Conservation (phyloP, 2,329 filamentous ascomycete genomes). For the Trichoderma sp. region DNA sequence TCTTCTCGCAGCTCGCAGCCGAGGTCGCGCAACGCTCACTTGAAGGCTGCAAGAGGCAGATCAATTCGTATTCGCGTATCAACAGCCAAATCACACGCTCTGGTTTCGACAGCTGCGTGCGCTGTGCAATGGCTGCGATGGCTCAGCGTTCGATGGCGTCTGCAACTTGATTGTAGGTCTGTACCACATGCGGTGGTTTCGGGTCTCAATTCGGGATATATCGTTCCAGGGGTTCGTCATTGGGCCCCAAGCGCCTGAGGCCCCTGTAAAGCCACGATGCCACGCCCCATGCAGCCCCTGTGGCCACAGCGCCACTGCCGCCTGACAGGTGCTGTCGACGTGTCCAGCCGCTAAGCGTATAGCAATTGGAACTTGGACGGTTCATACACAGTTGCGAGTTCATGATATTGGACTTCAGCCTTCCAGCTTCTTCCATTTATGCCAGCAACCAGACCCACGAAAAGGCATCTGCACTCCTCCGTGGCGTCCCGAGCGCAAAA, state of each 20-base stretch:
- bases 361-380: no score
- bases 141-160: not conserved
- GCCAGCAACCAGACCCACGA: not conserved
- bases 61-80: slow-evolving; percentile 8
- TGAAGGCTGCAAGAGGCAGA: not conserved
- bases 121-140: not conserved
- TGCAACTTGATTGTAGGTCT: not conserved
- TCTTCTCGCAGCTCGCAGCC: not conserved
- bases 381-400: not conserved
- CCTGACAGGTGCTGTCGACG: slow-evolving; percentile 21
- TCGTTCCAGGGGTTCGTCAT: not conserved
- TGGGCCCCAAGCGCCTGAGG: not conserved
- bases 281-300: slow-evolving; percentile 15
- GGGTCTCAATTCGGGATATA: slow-evolving; percentile 15
- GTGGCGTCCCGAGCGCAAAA: not conserved
- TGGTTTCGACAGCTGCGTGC: not conserved
- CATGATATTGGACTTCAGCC: not conserved
- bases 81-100: not conserved
- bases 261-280: slow-evolving; percentile 15
- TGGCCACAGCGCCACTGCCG: slow-evolving; percentile 20
- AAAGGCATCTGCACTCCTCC: not conserved
- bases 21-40: slow-evolving; percentile 1
- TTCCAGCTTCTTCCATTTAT: not conserved
- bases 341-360: not conserved
- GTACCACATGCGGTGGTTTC: not conserved